Percentiles rank a stretch among this genome's conserved stretches.
phyloP scores from a whole-genome alignment of 768 basidiomycete genomes.

The Xanthoconium purpureum region DNA sequence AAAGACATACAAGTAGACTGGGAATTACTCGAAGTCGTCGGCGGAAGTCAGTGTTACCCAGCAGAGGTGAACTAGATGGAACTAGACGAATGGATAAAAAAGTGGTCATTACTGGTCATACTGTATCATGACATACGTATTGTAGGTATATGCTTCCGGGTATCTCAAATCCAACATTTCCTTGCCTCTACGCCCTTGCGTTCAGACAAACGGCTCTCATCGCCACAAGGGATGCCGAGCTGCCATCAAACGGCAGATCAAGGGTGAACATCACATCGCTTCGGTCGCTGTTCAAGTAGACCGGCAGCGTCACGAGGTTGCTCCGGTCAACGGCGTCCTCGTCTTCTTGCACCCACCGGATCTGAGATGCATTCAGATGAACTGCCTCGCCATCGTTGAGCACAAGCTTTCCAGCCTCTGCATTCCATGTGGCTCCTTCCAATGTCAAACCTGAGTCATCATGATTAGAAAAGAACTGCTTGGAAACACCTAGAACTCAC shows the following conservation, averaged over 20 bases:
- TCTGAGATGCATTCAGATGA: constrained; percentile 74
- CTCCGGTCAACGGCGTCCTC: constrained; percentile 31
- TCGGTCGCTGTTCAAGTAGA: constrained; percentile 88
- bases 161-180: constrained; percentile 17
- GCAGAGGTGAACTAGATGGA: constrained; percentile 13
- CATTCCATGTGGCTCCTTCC: constrained; percentile 79
- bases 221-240: constrained; percentile 66
- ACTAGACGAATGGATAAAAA: constrained; percentile 1
- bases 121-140: constrained; percentile 16
- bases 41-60: constrained; percentile 34
- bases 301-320: constrained; percentile 73
- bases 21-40: constrained; percentile 75
- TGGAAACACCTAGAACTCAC: constrained; percentile 43
- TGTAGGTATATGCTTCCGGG: constrained; percentile 26
- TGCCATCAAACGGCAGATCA: constrained; percentile 72
- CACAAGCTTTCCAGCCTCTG: constrained; percentile 54
- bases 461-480: constrained; percentile 1
- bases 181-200: constrained; percentile 54
- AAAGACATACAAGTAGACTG: constrained; percentile 84
- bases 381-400: constrained; percentile 86
- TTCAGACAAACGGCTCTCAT: constrained; percentile 91
- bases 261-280: constrained; percentile 91
- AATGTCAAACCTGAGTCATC: constrained; percentile 66
- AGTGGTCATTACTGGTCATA: constrained; percentile 18
- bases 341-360: constrained; percentile 78